phyloP scores from a whole-genome alignment of 169 alveolate genomes.

The Babesia ovis region DNA sequence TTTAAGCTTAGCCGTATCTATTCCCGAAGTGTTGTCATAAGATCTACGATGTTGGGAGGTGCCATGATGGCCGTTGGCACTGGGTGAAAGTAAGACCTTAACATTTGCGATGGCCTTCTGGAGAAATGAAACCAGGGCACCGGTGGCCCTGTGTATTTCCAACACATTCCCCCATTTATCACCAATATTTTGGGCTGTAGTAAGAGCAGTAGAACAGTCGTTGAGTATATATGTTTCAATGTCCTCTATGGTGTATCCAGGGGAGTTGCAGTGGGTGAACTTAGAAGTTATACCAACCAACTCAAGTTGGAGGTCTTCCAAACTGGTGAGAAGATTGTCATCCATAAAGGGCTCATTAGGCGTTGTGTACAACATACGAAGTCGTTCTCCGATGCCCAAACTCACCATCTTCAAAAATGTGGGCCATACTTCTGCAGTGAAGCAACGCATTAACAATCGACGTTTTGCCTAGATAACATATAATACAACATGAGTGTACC shows the following conservation, averaged over 20 bases:
- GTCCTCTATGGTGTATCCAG: constrained; percentile 27
- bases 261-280: constrained; percentile 18
- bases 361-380: constrained; percentile 25
- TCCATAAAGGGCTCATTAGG: constrained; percentile 4
- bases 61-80: neutral
- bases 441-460: constrained; percentile 47
- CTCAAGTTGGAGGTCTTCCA: constrained; percentile 57
- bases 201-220: constrained; percentile 28
- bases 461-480: constrained; percentile 25
- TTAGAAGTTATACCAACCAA: constrained; percentile 36
- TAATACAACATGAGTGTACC: neutral
- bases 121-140: constrained; percentile 25
- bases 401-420: constrained; percentile 57
- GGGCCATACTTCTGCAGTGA: constrained; percentile 42
- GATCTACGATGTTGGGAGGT: neutral
- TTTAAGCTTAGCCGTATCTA: neutral
- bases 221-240: constrained; percentile 25
- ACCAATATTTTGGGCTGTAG: constrained; percentile 9
- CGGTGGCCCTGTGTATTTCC: neutral
- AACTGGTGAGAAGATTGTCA: constrained; percentile 35
- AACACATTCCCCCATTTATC: constrained; percentile 29
- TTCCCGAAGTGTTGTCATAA: neutral
- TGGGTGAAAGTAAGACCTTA: neutral
- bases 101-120: constrained; percentile 28
- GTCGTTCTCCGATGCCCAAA: constrained; percentile 55